Evolutionary conservation across 179 eudicot species (phyloP).

Genomic region (Patellifolia procumbens): DNA sequence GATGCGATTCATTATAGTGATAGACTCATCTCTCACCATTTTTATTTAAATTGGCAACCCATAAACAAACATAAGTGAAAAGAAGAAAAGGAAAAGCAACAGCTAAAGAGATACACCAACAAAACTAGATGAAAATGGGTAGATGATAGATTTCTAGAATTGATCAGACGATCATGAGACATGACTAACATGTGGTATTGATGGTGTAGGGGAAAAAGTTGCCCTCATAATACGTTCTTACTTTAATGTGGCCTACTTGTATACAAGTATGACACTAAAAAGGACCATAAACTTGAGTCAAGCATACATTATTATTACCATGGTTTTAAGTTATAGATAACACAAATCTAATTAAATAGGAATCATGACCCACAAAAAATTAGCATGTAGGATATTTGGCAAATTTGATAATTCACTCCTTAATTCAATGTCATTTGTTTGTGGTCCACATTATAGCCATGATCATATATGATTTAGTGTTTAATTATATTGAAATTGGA

Average conservation of each 20-base stretch:
- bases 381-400: conserved; percentile 12
- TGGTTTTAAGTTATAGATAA: conserved; percentile 3
- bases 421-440: neutral
- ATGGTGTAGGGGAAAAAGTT: conserved; percentile 37
- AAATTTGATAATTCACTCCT: neutral
- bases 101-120: neutral
- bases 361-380: conserved; percentile 19
- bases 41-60: no score
- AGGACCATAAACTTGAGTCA: conserved; percentile 10
- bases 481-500: neutral
- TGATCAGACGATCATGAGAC: conserved; percentile 34
- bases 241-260: conserved; percentile 35
- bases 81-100: neutral
- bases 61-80: no score
- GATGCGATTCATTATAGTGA: no score
- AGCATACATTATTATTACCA: conserved; percentile 22
- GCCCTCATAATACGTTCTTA: conserved; percentile 18
- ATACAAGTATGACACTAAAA: conserved; percentile 24
- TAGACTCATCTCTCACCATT: no score
- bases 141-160: neutral
- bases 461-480: neutral
- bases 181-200: conserved; percentile 31
- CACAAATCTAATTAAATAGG: conserved; percentile 6
- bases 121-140: neutral
- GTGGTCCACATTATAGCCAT: conserved; percentile 18